Percentiles rank a stretch among this genome's conserved stretches.
These are phyloP conservation scores for Candida ovalis DNA, from an alignment of 805 yeast genomes.

Conservation along the genomic window DNA sequence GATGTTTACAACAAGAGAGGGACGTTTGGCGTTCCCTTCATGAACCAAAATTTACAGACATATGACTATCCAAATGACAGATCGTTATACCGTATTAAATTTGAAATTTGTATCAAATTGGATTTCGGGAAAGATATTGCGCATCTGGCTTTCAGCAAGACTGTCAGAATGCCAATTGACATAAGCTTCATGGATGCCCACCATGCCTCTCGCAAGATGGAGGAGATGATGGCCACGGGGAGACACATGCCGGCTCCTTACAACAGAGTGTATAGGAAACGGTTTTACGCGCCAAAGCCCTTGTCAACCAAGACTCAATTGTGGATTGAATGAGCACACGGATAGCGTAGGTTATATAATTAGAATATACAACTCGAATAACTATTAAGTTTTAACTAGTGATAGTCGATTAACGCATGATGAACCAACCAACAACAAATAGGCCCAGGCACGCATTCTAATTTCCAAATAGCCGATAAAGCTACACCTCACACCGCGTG, in stretches of 20 bases:
- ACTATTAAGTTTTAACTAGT: no score
- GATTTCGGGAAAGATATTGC: slow-evolving; percentile 1
- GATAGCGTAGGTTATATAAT: no score
- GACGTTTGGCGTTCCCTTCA: not conserved
- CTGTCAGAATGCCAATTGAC: not conserved
- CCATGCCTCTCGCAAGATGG: not conserved
- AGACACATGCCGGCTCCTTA: not conserved
- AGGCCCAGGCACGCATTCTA: no score
- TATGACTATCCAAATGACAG: not conserved
- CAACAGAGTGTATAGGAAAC: not conserved
- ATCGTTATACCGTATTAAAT: slow-evolving; percentile 1
- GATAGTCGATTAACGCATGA: no score
- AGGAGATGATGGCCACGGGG: not conserved
- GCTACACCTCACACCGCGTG: no score
- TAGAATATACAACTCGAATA: no score
- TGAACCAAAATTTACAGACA: not conserved
- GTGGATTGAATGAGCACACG: not conserved
- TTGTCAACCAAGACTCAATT: not conserved
- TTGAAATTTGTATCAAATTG: not conserved
- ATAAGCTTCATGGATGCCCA: not conserved
- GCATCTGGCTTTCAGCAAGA: not conserved
- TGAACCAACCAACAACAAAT: no score
- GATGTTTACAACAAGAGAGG: not conserved
- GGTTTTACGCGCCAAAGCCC: not conserved
- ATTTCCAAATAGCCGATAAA: no score